phyloP scores from a whole-genome alignment of 108 stramenopile species.

The Pinguiococcus pyrenoidosus region DNA sequence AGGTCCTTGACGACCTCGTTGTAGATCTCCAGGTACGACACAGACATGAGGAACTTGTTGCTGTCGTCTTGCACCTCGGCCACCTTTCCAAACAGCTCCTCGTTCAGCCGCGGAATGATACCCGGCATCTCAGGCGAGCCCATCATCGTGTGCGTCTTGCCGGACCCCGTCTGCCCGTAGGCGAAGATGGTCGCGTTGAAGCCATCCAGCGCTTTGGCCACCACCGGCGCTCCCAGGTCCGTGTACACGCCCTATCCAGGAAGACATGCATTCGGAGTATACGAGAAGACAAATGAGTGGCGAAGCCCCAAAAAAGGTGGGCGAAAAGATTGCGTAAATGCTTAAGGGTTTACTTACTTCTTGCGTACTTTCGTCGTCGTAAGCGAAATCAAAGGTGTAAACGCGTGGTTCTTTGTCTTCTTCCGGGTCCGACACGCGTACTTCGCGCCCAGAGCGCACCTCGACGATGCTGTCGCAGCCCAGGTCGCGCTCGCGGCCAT shows the following conservation, averaged over 20 bases:
- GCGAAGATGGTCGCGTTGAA: conserved; percentile 78
- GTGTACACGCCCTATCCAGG: conserved; percentile 77
- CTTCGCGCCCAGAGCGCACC: no score
- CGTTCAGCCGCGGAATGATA: conserved; percentile 37
- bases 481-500: no score
- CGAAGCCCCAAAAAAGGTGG: no score
- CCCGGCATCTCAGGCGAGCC: conserved; percentile 12
- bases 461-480: no score
- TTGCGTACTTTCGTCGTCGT: no score
- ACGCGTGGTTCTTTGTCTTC: no score
- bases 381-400: no score
- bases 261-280: no score
- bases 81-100: conserved; percentile 19
- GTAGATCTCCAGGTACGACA: conserved; percentile 95
- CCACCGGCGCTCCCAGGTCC: conserved; percentile 65
- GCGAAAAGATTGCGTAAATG: no score
- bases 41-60: conserved; percentile 62
- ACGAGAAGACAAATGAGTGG: no score
- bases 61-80: conserved; percentile 4
- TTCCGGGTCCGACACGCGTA: no score
- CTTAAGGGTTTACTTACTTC: no score
- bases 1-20: conserved; percentile 96
- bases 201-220: conserved; percentile 64
- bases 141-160: conserved; percentile 53
- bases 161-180: conserved; percentile 42